phyloP scores from a whole-genome alignment of 768 basidiomycete genomes.

The Agrocybe pediades region DNA sequence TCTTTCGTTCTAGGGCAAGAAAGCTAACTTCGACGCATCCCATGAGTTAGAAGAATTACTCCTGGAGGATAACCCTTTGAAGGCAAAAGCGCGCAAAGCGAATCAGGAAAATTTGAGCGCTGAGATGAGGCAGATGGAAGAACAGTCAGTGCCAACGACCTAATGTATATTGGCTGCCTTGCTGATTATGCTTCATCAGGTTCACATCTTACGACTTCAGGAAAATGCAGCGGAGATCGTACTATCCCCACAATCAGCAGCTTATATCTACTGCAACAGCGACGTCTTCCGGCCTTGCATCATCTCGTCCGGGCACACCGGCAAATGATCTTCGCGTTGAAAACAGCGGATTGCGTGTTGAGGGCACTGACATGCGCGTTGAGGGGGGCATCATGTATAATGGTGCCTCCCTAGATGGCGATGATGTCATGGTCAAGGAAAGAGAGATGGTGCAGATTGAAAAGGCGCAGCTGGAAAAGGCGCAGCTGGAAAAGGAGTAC shows the following conservation, averaged over 20 bases:
- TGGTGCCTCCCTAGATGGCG: constrained; percentile 40
- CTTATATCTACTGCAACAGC: constrained; percentile 72
- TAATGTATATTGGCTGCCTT: constrained; percentile 1
- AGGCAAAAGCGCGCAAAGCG: constrained; percentile 89
- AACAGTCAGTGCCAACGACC: constrained; percentile 64
- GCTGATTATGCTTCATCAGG: constrained; percentile 37
- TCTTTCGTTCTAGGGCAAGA: constrained; percentile 72
- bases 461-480: constrained; percentile 41
- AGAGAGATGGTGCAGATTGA: constrained; percentile 40
- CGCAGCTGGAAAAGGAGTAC: constrained; percentile 51
- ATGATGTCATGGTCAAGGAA: constrained; percentile 31
- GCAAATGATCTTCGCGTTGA: constrained; percentile 51
- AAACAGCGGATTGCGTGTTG: constrained; percentile 26
- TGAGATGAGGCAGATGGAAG: constrained; percentile 98
- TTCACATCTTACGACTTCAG: constrained; percentile 93
- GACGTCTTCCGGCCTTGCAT: constrained; percentile 68
- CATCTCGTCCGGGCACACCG: constrained; percentile 78
- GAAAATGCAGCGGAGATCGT: constrained; percentile 88
- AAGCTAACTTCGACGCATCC: constrained; percentile 98
- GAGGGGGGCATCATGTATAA: constrained; percentile 41
- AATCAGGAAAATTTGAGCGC: constrained; percentile 86
- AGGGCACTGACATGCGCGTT: constrained; percentile 23
- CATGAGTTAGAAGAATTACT: constrained; percentile 96
- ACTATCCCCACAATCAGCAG: constrained; percentile 85
- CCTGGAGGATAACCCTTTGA: constrained; percentile 95